phyloP scores from a whole-genome alignment of 768 basidiomycete genomes.

The Rhizopogon vesiculosus region DNA sequence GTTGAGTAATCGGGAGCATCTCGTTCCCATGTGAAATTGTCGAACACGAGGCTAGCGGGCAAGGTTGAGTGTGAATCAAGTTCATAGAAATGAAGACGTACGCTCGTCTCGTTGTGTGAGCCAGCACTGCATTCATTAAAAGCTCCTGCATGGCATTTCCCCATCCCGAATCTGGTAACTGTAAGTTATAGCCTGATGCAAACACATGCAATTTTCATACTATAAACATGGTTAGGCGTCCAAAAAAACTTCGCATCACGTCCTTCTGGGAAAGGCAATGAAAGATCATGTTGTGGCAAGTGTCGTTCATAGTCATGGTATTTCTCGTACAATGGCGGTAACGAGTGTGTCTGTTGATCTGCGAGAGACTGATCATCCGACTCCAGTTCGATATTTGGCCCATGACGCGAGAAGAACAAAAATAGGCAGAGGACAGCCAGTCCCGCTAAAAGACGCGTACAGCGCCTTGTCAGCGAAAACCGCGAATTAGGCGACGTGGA shows the following conservation, averaged over 20 bases:
- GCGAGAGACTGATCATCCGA: background rate
- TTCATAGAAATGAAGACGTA: constrained; percentile 25
- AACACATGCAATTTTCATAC: constrained; percentile 18
- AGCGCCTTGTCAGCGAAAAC: constrained; percentile 6
- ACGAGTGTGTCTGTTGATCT: background rate
- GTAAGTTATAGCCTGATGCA: background rate
- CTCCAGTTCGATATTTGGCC: background rate
- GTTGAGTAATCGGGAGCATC: constrained; percentile 37
- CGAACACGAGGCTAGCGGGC: constrained; percentile 44
- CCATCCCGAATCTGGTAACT: constrained; percentile 46
- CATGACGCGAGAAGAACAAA: background rate
- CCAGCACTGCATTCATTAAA: constrained; percentile 45
- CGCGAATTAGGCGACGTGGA: background rate
- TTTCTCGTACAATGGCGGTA: constrained; percentile 42
- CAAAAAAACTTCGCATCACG: constrained; percentile 40
- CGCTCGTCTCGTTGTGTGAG: constrained; percentile 42
- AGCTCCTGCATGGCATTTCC: constrained; percentile 61
- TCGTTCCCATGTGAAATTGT: constrained; percentile 54
- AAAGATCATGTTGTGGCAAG: constrained; percentile 41
- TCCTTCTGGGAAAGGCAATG: constrained; percentile 36
- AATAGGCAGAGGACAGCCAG: background rate
- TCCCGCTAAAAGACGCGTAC: background rate
- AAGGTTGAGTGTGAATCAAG: background rate
- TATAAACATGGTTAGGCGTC: constrained; percentile 41
- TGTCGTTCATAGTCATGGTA: constrained; percentile 39